A percentile compares a stretch with the other conserved stretches of the same genome.
These are phyloP conservation scores for Albugo candida DNA, from an alignment of 352 stramenopile genomes.

Conservation along the genomic window DNA sequence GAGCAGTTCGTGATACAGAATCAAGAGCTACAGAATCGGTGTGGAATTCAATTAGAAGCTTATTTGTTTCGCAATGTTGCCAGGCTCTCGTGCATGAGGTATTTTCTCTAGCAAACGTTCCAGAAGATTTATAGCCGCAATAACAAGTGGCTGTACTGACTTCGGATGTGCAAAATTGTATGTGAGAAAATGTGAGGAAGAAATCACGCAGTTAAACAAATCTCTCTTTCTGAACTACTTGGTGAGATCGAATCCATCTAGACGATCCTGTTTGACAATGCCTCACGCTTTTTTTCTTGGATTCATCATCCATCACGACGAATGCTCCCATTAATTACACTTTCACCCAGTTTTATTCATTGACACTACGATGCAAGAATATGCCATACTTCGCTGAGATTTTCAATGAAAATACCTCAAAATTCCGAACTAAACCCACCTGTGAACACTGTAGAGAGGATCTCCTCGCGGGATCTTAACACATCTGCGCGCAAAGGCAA, in stretches of 20 bases:
- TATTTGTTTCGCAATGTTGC: no score
- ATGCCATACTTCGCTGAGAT: conserved; percentile 20
- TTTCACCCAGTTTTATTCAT: conserved; percentile 16
- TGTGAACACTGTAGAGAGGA: not conserved
- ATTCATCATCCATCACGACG: conserved; percentile 18
- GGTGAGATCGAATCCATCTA: conserved; percentile 16
- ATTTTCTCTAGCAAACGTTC: conserved; percentile 35
- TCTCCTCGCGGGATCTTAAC: conserved; percentile 3
- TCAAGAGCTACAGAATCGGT: conserved; percentile 48
- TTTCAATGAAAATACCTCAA: not conserved
- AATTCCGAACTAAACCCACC: not conserved
- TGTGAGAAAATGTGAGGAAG: conserved; percentile 27
- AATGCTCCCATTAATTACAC: conserved; percentile 28
- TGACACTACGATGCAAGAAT: not conserved
- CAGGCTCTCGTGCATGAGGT: conserved; percentile 78
- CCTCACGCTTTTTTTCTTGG: conserved; percentile 43
- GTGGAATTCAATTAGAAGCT: conserved; percentile 75
- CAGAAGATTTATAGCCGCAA: conserved; percentile 73
- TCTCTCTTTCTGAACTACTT: conserved; percentile 25
- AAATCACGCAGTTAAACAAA: conserved; percentile 17
- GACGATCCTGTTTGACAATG: conserved; percentile 15
- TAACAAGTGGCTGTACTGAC: conserved; percentile 42
- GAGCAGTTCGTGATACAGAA: conserved; percentile 67
- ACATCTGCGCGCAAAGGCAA: conserved; percentile 2
- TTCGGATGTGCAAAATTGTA: conserved; percentile 44